phyloP scores from a whole-genome alignment of 345 rosid genomes.

The Brassica carinata region DNA sequence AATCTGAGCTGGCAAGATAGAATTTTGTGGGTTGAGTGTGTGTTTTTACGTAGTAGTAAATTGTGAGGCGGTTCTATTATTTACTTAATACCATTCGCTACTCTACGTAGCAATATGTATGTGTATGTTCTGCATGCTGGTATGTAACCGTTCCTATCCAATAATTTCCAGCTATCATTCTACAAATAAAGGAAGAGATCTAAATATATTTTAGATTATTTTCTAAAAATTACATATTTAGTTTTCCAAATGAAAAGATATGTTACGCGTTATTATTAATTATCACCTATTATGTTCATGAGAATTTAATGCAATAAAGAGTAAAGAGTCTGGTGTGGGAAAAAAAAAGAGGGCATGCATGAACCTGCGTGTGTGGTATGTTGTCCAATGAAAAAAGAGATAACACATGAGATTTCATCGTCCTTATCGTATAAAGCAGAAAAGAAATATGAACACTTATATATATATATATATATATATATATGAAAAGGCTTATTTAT shows the following conservation, averaged over 20 bases:
- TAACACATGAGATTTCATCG: neutral
- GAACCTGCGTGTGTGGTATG: conserved; percentile 2
- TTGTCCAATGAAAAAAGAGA: neutral
- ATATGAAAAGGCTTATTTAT: neutral
- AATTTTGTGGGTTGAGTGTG: too few species aligned
- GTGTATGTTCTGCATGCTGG: neutral
- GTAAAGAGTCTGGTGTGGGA: neutral
- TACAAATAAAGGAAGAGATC: neutral
- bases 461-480: neutral
- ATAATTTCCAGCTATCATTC: conserved; percentile 19
- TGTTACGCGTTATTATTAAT: neutral
- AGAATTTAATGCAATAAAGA: neutral
- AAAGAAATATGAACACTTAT: neutral
- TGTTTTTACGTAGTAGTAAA: neutral
- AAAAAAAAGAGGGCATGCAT: neutral
- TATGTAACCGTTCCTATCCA: neutral
- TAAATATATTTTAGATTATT: neutral
- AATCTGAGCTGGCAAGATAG: too few species aligned
- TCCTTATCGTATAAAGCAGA: neutral
- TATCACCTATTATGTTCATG: neutral
- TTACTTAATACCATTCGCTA: neutral
- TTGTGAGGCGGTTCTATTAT: neutral
- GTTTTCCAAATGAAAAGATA: neutral
- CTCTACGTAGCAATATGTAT: neutral
- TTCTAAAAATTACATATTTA: too few species aligned